Percentiles rank a stretch among this genome's conserved stretches.
These are phyloP conservation scores for Botrytis tulipae DNA, from an alignment of 2,329 filamentous ascomycete genomes.

Conservation along the genomic window DNA sequence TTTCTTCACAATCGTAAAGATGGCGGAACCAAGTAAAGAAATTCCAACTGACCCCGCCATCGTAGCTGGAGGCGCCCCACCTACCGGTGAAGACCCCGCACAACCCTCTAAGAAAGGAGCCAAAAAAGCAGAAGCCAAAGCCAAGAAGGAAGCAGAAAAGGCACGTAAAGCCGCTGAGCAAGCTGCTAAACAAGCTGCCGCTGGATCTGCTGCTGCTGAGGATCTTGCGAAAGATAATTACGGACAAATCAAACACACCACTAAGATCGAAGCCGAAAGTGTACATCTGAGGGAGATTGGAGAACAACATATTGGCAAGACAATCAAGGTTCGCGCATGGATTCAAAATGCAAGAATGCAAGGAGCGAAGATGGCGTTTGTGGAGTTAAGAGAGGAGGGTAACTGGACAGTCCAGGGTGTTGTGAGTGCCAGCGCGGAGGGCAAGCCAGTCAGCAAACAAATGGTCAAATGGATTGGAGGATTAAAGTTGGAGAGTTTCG, in stretches of 20 bases:
- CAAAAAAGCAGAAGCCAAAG: constrained; percentile 83
- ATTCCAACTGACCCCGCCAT: constrained; percentile 24
- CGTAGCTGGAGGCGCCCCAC: constrained; percentile 8
- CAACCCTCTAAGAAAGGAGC: constrained; percentile 68
- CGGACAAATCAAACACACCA: constrained; percentile 62
- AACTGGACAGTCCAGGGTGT: constrained; percentile 82
- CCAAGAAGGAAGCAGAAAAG: constrained; percentile 84
- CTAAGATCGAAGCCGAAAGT: constrained; percentile 53
- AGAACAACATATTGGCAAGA: constrained; percentile 65
- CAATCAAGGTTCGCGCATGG: constrained; percentile 74
- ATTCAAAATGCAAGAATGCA: constrained; percentile 87
- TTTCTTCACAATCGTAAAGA: background rate
- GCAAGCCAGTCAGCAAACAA: constrained; percentile 65
- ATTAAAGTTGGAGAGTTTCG: constrained; percentile 76
- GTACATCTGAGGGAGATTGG: constrained; percentile 62
- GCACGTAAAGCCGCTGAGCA: constrained; percentile 70
- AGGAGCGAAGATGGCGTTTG: constrained; percentile 85
- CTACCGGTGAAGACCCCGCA: constrained; percentile 23
- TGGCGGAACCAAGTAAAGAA: constrained; percentile 29
- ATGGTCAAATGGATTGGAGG: constrained; percentile 91
- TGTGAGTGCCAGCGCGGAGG: constrained; percentile 63
- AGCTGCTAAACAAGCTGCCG: constrained; percentile 67
- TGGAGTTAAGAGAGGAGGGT: constrained; percentile 76
- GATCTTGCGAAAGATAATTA: constrained; percentile 77
- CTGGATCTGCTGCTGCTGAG: constrained; percentile 60